phyloP scores from a whole-genome alignment of 2,329 filamentous ascomycete species.

The Fusarium floridanum region DNA sequence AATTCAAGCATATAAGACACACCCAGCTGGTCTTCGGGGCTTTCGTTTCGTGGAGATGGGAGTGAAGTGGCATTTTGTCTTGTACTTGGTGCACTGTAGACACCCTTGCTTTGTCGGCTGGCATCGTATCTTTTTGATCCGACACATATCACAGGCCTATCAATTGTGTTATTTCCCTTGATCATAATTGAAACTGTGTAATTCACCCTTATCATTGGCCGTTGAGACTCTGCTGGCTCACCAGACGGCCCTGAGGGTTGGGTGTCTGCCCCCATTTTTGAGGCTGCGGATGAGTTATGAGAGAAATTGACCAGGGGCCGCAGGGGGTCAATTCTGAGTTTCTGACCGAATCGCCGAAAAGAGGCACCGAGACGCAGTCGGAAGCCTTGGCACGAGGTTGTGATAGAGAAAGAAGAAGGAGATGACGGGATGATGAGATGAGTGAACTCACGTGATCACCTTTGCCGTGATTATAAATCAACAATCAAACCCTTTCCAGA shows the following conservation, averaged over 20 bases:
- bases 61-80: slow-evolving; percentile 47
- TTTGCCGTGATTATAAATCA: not conserved
- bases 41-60: slow-evolving; percentile 41
- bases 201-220: not conserved
- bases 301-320: not conserved
- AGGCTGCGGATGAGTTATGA: not conserved
- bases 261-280: not conserved
- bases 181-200: too few relatives aligned
- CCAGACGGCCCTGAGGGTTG: not conserved
- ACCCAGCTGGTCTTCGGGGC: slow-evolving; percentile 41
- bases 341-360: not conserved
- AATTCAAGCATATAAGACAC: slow-evolving; percentile 10
- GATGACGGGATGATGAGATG: not conserved
- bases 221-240: not conserved
- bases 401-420: not conserved
- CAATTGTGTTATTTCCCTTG: not conserved
- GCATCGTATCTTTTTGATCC: slow-evolving; percentile 50
- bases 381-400: not conserved
- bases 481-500: not conserved
- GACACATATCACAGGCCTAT: slow-evolving; percentile 47
- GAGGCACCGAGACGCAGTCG: fast-evolving
- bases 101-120: slow-evolving; percentile 42
- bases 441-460: not conserved
- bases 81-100: slow-evolving; percentile 44
- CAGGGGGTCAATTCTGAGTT: not conserved